Evolutionary conservation across 2,329 filamentous ascomycete species (phyloP), one percentile per base, ranked within the genome.

Genomic region (Periconia macrospinosa): DNA sequence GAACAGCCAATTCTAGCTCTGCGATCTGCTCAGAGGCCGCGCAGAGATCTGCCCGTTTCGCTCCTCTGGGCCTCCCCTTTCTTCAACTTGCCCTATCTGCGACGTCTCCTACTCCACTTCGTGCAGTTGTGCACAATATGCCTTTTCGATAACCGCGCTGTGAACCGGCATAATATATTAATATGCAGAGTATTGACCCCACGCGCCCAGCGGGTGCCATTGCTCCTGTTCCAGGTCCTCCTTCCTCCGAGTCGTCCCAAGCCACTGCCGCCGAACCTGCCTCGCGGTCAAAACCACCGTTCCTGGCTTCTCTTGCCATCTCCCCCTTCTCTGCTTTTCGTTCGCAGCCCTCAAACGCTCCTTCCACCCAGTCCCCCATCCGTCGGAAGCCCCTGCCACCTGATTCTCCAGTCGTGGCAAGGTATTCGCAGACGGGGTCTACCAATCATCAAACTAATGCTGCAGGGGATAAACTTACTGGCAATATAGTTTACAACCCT

Each of bases 331-430:
- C 75, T 52, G 68, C 73, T 56, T 78, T 78, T 65, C 74, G 73
- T 48, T 72, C 74, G 33, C 73, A 75, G 58, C 72, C 73, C 41
- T 72, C 74, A 60, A 74, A 76, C 56, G 70, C 75, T 53, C 66
- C 70, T 54, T 67, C 76, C 6, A 55, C 65, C 52, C 66, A 66
- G 57, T 75, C 77, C 56, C 74, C 76, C 50, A 74, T 83, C 54
- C 78, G 78, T 61, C 76, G 81, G 61, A 84, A 84, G 68, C 81
- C 82, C 62, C 70, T 85, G 57, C 82, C 82, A 56, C 71, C 75
- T 55, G 77, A 77, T 72, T 78, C 80, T 48, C 77, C 80, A 58
- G 69, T 80, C 51, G 72, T 78, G 53, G 68, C 69, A 50, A 76
- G 73, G 45, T 77, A 77, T 62, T 73, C 74, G 35, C 68, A 69